Conservation (phyloP, 2,329 filamentous ascomycete genomes). For the Pseudogymnoascus sp. region DNA sequence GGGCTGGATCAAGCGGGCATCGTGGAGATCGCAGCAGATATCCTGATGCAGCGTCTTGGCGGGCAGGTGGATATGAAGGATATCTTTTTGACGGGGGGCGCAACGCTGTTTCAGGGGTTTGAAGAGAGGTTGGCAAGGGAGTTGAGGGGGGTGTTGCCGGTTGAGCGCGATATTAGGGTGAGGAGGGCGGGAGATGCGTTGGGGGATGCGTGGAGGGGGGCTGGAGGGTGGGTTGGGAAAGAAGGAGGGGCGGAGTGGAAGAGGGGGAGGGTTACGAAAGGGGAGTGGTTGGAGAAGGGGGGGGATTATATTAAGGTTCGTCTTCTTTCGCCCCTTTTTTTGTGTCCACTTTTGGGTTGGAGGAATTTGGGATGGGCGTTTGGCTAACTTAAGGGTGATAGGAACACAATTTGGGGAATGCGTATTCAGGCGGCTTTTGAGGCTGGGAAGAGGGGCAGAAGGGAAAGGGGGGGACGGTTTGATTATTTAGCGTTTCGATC, state of each 20-base stretch:
- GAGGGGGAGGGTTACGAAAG: constrained; percentile 60
- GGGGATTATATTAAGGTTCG: constrained; percentile 79
- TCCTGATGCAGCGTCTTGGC: constrained; percentile 65
- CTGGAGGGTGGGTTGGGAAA: constrained; percentile 67
- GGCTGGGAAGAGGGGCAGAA: neutral
- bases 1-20: constrained; percentile 90
- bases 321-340: neutral
- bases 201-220: constrained; percentile 88
- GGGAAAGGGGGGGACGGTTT: neutral
- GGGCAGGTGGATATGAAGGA: constrained; percentile 57
- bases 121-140: constrained; percentile 72
- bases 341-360: neutral
- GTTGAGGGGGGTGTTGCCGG: constrained; percentile 62
- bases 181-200: constrained; percentile 67
- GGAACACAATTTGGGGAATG: constrained; percentile 62
- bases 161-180: constrained; percentile 57
- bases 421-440: constrained; percentile 29
- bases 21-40: constrained; percentile 83
- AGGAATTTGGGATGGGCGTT: neutral
- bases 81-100: constrained; percentile 91
- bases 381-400: constrained; percentile 23
- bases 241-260: constrained; percentile 46
- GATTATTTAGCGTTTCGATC: neutral
- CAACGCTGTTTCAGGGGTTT: constrained; percentile 77
- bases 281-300: constrained; percentile 88